Conservation (phyloP, 169 alveolate genomes). For the Blepharisma undulans region DNA sequence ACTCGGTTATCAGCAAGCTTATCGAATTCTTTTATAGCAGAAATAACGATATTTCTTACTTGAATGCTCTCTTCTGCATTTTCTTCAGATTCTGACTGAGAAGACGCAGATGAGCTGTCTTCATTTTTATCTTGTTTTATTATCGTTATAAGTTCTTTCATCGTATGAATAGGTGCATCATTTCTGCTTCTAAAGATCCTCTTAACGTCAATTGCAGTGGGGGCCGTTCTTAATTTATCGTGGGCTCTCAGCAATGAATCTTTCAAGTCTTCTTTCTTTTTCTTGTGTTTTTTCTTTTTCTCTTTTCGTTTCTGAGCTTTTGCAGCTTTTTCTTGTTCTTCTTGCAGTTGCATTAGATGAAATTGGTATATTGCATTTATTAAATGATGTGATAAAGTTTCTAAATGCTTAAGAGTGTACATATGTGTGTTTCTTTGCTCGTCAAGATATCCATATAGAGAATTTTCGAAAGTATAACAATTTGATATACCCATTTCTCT, state of each 20-base stretch:
- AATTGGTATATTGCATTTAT: not conserved
- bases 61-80: not conserved
- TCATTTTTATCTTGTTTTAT: not conserved
- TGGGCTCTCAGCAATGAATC: not conserved
- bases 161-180: not conserved
- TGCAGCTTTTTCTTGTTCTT: not conserved
- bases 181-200: not conserved
- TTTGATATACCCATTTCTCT: slow-evolving; percentile 45
- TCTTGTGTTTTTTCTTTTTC: not conserved
- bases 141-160: not conserved
- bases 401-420: not conserved
- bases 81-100: not conserved
- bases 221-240: not conserved
- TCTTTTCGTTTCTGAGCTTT: not conserved
- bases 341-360: not conserved
- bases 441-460: slow-evolving; percentile 37
- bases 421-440: slow-evolving; percentile 21
- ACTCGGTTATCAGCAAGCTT: not conserved
- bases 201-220: not conserved
- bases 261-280: not conserved
- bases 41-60: not conserved
- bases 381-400: not conserved
- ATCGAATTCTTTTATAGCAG: not conserved
- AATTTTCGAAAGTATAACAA: slow-evolving; percentile 38
- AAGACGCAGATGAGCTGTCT: not conserved